Percentiles rank a stretch among this genome's conserved stretches.
phyloP scores from a whole-genome alignment of 305 asterid genomes.

The Solanum hybrid region DNA sequence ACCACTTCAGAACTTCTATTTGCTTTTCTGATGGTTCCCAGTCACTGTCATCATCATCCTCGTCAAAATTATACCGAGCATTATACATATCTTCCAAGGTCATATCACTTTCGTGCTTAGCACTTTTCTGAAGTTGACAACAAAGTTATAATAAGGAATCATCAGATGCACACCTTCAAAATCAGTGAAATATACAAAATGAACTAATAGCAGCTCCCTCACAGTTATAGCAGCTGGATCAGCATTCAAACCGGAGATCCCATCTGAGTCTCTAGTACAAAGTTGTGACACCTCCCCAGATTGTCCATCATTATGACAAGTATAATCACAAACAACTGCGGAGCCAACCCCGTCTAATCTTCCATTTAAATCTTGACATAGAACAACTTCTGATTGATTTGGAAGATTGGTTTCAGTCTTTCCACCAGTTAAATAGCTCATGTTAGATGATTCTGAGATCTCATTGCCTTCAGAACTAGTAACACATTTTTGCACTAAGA shows the following conservation, averaged over 20 bases:
- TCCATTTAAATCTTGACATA: constrained; percentile 8
- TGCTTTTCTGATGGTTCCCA: constrained; percentile 60
- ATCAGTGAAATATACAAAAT: neutral
- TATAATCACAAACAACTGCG: neutral
- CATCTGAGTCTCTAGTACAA: constrained; percentile 10
- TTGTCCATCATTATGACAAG: constrained; percentile 6
- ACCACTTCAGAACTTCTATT: constrained; percentile 56
- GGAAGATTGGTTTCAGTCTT: constrained; percentile 14
- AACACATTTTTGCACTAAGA: constrained; percentile 12
- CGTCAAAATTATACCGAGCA: constrained; percentile 39
- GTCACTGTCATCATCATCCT: constrained; percentile 86
- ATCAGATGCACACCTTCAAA: neutral
- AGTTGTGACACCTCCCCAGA: constrained; percentile 6
- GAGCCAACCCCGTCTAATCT: constrained; percentile 1
- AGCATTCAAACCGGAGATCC: neutral
- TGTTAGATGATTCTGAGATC: constrained; percentile 10
- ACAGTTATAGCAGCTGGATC: constrained; percentile 13
- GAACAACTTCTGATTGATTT: constrained; percentile 1
- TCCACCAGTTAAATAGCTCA: constrained; percentile 16
- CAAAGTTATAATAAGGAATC: neutral
- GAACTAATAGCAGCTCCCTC: neutral
- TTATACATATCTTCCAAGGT: constrained; percentile 66
- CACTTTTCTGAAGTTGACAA: constrained; percentile 39
- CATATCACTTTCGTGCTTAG: constrained; percentile 40
- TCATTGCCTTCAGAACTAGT: constrained; percentile 5